Evolutionary conservation across 768 basidiomycete genomes (phyloP), one percentile per base, ranked within the genome.

Genomic region (Suillus subaureus): DNA sequence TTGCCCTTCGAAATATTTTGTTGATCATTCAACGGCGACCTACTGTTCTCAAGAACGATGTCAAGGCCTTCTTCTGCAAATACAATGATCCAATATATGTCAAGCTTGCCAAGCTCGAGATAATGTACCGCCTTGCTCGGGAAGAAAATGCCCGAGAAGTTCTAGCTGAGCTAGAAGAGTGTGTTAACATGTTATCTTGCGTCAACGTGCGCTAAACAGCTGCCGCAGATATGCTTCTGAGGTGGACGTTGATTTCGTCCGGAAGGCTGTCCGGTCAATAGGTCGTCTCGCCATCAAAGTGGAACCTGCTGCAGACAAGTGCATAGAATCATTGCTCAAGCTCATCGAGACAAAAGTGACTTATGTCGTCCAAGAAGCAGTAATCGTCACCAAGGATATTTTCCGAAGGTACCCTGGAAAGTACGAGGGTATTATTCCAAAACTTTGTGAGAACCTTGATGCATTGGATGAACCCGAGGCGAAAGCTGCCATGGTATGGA

Each of bases 1-100:
- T 99, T 63, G 94, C 95, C 2, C 81, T 99, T 37, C 89, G 97
- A 61, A 99, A 99, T 73, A 99, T 99, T 74, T 84, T 98, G 58
- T 85, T 99, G 57, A 97, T 99, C 75, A 96, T 99, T 68, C 97
- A 99, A 80, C 87, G 97, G 57, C 86, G 97, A 37, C 96, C 97
- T 4, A 78, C 89, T 15, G 94, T 99, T 39, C 82, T 99, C 49
- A 93, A 93, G 79, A 97, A 97, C 78, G 97, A 99, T 74, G 97
- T 99, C 73, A 95, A 95, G 72, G 96, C 98, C 16, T 99, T 99
- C 80, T 99, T 99, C 80, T 98, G 96, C 91, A 99, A 99, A 79
- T 99, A 99, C 78, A 99, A 99, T 75, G 97, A 99, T 72, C 97
- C 97, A 3, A 97, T 99, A 70, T 99, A 99, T 75, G 94, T 99